These are phyloP conservation scores for Delitschia confertaspora DNA, from an alignment of 495 filamentous ascomycete genomes.

Conservation along the genomic window DNA sequence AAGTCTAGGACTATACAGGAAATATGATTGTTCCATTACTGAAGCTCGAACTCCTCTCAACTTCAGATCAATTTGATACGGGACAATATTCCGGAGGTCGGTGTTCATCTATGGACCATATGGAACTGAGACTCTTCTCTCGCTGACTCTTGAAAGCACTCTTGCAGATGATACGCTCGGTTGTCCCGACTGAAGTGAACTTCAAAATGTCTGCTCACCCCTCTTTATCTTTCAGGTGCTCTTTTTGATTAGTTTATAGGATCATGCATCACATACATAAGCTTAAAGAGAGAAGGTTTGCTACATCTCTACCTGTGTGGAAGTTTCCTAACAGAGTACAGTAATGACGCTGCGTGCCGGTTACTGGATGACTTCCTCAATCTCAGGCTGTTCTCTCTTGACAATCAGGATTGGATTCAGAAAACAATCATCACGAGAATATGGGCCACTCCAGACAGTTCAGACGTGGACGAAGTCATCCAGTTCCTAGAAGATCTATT, in stretches of 20 bases:
- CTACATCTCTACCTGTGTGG: not conserved
- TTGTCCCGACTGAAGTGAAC: conserved; percentile 50
- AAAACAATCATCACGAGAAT: conserved; percentile 53
- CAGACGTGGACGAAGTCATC: conserved; percentile 25
- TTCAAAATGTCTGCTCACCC: conserved; percentile 47
- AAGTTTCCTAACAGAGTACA: conserved; percentile 24
- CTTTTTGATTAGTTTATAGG: conserved; percentile 20
- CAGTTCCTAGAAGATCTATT: conserved; percentile 36
- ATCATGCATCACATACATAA: conserved; percentile 62
- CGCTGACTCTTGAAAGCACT: conserved; percentile 28
- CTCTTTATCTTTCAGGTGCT: not conserved
- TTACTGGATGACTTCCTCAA: conserved; percentile 53
- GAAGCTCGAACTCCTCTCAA: conserved; percentile 54
- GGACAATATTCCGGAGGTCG: no score
- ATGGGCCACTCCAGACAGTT: conserved; percentile 45
- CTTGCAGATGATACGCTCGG: conserved; percentile 43
- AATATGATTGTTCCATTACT: conserved; percentile 59
- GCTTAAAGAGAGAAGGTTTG: conserved; percentile 40
- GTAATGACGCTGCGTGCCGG: conserved; percentile 40
- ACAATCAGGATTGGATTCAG: conserved; percentile 51
- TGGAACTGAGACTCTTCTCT: not conserved
- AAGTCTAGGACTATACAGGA: conserved; percentile 45
- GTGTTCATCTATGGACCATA: not conserved
- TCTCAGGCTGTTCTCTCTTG: conserved; percentile 36
- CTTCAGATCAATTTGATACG: conserved; percentile 26